Evolutionary conservation across 176 grass and related monocot genomes (phyloP), one percentile per base, ranked within the genome.

Genomic region (Oryza glaberrima): DNA sequence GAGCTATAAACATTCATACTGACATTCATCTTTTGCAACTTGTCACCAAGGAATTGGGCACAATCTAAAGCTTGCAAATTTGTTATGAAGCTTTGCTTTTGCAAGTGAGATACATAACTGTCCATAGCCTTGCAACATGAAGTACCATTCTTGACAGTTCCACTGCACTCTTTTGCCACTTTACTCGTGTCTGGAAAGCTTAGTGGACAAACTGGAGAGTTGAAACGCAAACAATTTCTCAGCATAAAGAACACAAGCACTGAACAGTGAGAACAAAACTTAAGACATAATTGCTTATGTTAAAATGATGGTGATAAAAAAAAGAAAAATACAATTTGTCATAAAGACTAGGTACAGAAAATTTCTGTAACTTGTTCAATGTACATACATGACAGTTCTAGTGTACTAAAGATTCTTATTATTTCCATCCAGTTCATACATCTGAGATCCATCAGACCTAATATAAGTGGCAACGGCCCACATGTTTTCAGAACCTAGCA

Each of bases 81-180:
- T 26, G 93, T 96, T 75, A 99, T 99, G 93, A 99, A 99, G 77
- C 96, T 99, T 92, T 99, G 96, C 83, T 96, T 99, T 86, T 95
- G 93, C 77, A 99, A 85, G 82, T 95, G 93, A 82, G 96, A 89
- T 80, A 99, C 91, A 52, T 94, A 99, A 84, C 79, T 95, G 68
- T 66, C 76, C 93, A 99, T 85, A 32, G 88, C 67, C 74, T 90
- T 88, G 87, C 93, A 99, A 83, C 96, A 98, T 72, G 88, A 77
- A 73, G 89, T 88, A 45, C 54, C 45, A 78, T 95, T 98, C 75
- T 83, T 79, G 22, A 95, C 92, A 54, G 69, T 84, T 61, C 76
- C 78, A 49, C 83, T 84, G 84, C 93, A 96, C 23, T 92, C 81
- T 77, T 96, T 88, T 38, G 90, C 93, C 70, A 96, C 96, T 84